Percentiles rank a stretch among this genome's conserved stretches.
phyloP scores from a whole-genome alignment of 31 red algal species.

The Bonnemaisonia californica region DNA sequence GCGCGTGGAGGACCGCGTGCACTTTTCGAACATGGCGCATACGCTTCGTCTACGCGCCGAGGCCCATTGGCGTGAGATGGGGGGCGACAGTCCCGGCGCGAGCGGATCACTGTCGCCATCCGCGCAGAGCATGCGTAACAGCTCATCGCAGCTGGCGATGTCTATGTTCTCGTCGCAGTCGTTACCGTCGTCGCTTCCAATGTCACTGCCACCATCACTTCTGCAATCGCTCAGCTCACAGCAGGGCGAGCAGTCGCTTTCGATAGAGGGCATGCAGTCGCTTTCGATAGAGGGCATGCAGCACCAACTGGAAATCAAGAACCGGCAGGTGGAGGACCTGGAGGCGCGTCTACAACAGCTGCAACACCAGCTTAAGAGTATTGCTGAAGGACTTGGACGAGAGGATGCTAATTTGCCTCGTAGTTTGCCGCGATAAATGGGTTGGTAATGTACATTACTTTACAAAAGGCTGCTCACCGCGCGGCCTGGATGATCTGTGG shows the following conservation, averaged over 20 bases:
- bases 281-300: constrained; percentile 9
- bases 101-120: no score
- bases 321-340: constrained; percentile 16
- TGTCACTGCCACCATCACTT: no score
- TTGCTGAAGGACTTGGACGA: background rate
- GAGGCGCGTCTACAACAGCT: constrained; percentile 12
- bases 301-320: constrained; percentile 35
- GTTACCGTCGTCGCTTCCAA: background rate
- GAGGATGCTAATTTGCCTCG: background rate
- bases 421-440: background rate
- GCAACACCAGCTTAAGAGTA: constrained; percentile 28
- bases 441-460: background rate
- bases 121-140: no score
- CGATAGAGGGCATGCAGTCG: background rate
- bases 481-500: background rate
- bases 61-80: constrained; percentile 24
- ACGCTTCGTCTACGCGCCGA: constrained; percentile 23
- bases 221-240: background rate
- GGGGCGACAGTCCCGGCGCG: no score
- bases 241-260: background rate
- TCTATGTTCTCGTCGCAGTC: background rate
- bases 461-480: background rate
- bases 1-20: constrained; percentile 46
- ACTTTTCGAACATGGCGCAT: constrained; percentile 37
- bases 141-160: no score